Evolutionary conservation across 768 basidiomycete species (phyloP).

Genomic region (Trametes villosa): DNA sequence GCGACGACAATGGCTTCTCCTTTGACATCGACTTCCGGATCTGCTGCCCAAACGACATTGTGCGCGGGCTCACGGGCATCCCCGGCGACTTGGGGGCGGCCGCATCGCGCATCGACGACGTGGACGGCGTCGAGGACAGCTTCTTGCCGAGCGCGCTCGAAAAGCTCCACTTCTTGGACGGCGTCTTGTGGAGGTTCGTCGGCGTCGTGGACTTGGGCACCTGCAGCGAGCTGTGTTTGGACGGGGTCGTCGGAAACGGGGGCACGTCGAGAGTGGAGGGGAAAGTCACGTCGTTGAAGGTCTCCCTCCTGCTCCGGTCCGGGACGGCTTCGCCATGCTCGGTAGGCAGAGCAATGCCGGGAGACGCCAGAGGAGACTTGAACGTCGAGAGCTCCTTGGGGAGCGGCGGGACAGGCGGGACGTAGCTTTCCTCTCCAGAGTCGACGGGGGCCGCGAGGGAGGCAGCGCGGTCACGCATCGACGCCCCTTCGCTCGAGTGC

Average conservation of each 20-base stretch:
- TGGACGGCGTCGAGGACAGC: conserved; percentile 67
- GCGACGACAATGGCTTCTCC: conserved; percentile 58
- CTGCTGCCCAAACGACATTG: conserved; percentile 68
- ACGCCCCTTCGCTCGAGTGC: conserved; percentile 67
- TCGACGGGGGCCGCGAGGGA: conserved; percentile 65
- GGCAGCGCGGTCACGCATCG: conserved; percentile 70
- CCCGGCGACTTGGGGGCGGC: conserved; percentile 50
- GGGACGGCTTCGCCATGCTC: conserved; percentile 45
- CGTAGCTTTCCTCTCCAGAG: conserved; percentile 59
- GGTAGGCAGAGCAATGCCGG: conserved; percentile 54
- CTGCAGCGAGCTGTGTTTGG: conserved; percentile 31
- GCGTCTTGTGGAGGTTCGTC: conserved; percentile 60
- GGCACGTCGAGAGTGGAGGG: conserved; percentile 59
- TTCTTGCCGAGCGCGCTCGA: conserved; percentile 83
- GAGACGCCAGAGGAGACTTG: conserved; percentile 69
- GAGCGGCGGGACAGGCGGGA: conserved; percentile 93
- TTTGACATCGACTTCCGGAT: conserved; percentile 71
- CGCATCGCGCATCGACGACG: conserved; percentile 52
- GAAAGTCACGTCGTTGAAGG: conserved; percentile 48
- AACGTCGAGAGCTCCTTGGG: conserved; percentile 87
- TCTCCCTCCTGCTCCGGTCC: conserved; percentile 45
- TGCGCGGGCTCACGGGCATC: conserved; percentile 68
- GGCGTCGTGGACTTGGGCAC: conserved; percentile 34
- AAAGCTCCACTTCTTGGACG: conserved; percentile 97
- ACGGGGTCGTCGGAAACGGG: conserved; percentile 37